phyloP scores from a whole-genome alignment of 805 yeast genomes.

The Sugiyamaella floridensis region DNA sequence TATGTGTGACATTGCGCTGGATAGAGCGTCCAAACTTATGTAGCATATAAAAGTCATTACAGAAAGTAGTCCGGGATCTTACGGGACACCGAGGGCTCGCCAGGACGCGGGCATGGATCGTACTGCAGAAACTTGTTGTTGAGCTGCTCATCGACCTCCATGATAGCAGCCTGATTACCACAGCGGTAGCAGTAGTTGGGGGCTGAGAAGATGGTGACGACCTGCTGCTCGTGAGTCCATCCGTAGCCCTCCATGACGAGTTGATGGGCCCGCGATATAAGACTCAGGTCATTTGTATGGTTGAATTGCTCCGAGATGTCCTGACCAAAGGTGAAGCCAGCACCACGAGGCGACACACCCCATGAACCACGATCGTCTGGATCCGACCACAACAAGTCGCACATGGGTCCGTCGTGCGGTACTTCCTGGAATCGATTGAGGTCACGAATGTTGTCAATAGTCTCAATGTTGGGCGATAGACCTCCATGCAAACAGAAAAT shows the following conservation, averaged over 20 bases:
- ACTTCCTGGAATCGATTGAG: conserved; percentile 93
- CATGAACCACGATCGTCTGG: conserved; percentile 98
- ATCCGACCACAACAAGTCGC: conserved; percentile 93
- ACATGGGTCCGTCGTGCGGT: conserved; percentile 98
- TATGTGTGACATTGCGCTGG: conserved; percentile 87
- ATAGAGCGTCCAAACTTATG: conserved; percentile 43
- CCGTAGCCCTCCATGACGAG: conserved; percentile 95
- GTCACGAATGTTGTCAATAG: conserved; percentile 90
- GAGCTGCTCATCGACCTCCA: conserved; percentile 95
- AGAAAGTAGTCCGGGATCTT: conserved; percentile 96
- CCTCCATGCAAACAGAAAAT: conserved; percentile 95
- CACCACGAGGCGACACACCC: conserved; percentile 98
- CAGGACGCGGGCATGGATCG: conserved; percentile 95
- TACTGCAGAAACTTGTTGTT: conserved; percentile 80
- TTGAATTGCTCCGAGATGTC: conserved; percentile 93
- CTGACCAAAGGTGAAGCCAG: conserved; percentile 98
- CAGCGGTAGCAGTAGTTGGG: conserved; percentile 97
- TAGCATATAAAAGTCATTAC: conserved; percentile 14
- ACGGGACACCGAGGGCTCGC: conserved; percentile 95
- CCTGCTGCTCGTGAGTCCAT: conserved; percentile 92
- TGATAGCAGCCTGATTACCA: conserved; percentile 96
- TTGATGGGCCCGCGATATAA: conserved; percentile 95
- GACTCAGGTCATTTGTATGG: conserved; percentile 79
- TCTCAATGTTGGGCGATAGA: conserved; percentile 93
- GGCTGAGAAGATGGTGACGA: conserved; percentile 89